These are phyloP conservation scores for Floccularia luteovirens DNA, from an alignment of 768 basidiomycete species.

Conservation along the genomic window DNA sequence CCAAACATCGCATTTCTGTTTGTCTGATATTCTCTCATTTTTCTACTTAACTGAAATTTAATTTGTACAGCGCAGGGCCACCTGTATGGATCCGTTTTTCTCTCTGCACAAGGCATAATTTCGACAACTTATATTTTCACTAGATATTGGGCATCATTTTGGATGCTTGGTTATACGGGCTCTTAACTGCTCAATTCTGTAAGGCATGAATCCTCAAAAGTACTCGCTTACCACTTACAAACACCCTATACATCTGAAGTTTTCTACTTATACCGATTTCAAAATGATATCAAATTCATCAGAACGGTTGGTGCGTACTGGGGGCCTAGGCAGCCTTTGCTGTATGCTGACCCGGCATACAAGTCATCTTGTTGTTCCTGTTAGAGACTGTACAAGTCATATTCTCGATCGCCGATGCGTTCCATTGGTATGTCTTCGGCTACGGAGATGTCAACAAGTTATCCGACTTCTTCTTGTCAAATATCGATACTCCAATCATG, in stretches of 20 bases:
- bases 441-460: conserved; percentile 9
- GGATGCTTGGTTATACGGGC: neutral
- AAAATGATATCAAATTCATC: neutral
- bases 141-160: neutral
- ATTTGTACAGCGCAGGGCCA: no score
- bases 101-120: no score
- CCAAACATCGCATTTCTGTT: no score
- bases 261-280: neutral
- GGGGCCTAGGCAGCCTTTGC: neutral
- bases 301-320: neutral
- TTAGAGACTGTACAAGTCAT: conserved; percentile 13
- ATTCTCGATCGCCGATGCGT: conserved; percentile 14
- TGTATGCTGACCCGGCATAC: neutral
- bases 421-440: conserved; percentile 16
- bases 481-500: conserved; percentile 13
- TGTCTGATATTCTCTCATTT: no score
- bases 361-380: conserved; percentile 10
- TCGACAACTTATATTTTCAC: neutral
- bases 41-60: no score
- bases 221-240: neutral
- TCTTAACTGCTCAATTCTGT: neutral
- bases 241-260: neutral
- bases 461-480: conserved; percentile 9
- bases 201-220: neutral
- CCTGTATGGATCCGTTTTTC: no score